Evolutionary conservation across 352 stramenopile species (phyloP).

Genomic region (Pythium phragmiticola): DNA sequence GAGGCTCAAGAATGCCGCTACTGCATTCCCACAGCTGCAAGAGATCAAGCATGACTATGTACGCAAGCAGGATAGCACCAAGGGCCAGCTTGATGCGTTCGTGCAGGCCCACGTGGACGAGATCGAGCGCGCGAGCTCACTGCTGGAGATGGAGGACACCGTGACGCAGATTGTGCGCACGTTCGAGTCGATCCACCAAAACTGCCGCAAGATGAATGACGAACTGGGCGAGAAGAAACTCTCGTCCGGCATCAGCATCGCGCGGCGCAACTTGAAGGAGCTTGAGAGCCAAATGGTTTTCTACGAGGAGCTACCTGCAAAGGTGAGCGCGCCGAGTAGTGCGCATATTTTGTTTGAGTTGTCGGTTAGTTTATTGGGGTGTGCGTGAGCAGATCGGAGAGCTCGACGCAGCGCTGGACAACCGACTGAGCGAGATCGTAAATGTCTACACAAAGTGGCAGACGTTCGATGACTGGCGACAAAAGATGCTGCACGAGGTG

Average conservation of each 20-base stretch:
- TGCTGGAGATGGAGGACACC: conserved; percentile 71
- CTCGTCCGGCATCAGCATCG: conserved; percentile 76
- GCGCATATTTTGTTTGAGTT: neutral
- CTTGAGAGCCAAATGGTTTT: conserved; percentile 81
- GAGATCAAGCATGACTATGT: conserved; percentile 86
- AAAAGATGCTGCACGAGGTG: conserved; percentile 83
- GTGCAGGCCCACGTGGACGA: conserved; percentile 81
- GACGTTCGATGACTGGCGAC: conserved; percentile 74
- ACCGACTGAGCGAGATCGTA: conserved; percentile 48
- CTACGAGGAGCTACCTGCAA: conserved; percentile 72
- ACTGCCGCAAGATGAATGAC: conserved; percentile 79
- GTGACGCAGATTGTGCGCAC: conserved; percentile 64
- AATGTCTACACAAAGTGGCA: conserved; percentile 71
- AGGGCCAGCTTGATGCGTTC: conserved; percentile 67
- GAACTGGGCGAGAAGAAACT: conserved; percentile 82
- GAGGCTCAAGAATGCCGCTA: neutral
- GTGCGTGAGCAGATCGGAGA: conserved; percentile 27
- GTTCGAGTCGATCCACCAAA: conserved; percentile 50
- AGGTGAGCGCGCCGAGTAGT: conserved; percentile 29
- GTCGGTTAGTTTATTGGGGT: neutral
- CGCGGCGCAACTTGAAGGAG: conserved; percentile 76
- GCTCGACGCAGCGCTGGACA: conserved; percentile 44
- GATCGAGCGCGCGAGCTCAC: conserved; percentile 71
- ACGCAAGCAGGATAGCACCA: conserved; percentile 70
- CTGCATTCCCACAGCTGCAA: conserved; percentile 41